Conservation (phyloP, 1,284 basidiomycete genomes). For the Papiliotrema flavescens region DNA sequence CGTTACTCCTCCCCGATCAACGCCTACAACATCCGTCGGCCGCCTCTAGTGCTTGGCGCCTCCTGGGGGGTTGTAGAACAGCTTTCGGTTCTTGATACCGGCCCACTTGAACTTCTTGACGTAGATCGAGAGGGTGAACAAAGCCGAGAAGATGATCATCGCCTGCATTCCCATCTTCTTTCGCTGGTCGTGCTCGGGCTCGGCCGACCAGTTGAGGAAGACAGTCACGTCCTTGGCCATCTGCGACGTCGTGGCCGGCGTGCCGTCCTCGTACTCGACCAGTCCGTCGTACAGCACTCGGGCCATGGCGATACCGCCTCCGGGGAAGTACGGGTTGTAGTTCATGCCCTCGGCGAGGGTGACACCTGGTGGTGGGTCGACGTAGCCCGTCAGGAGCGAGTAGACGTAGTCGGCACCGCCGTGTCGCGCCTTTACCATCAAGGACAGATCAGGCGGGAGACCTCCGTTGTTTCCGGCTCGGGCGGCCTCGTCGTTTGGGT, state of each 20-base stretch:
- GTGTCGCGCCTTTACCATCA: constrained; percentile 98
- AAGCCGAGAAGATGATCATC: constrained; percentile 78
- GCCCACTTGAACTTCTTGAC: constrained; percentile 96
- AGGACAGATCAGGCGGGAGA: constrained; percentile 91
- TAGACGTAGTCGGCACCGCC: constrained; percentile 96
- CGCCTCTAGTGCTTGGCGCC: not conserved
- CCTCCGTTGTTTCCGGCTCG: constrained; percentile 84
- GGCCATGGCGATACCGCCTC: constrained; percentile 97
- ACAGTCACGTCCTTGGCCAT: constrained; percentile 99
- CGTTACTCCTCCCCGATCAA: not conserved
- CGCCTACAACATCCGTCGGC: not conserved
- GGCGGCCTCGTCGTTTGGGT: constrained; percentile 98
- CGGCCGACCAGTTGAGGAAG: constrained; percentile 92
- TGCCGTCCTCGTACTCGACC: constrained; percentile 93
- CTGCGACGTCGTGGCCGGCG: constrained; percentile 95
- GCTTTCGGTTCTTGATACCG: constrained; percentile 86
- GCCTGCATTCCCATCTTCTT: constrained; percentile 91
- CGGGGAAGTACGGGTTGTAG: constrained; percentile 98
- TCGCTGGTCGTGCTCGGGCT: constrained; percentile 96
- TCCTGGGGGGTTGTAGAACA: constrained; percentile 55
- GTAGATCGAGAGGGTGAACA: constrained; percentile 78
- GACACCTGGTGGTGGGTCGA: constrained; percentile 94
- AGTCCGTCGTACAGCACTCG: constrained; percentile 92
- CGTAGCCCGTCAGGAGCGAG: constrained; percentile 93
- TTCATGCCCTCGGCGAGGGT: constrained; percentile 95